Evolutionary conservation across 1,284 basidiomycete genomes (phyloP), one percentile per base, ranked within the genome.

Genomic region (Dichomitus squalens): DNA sequence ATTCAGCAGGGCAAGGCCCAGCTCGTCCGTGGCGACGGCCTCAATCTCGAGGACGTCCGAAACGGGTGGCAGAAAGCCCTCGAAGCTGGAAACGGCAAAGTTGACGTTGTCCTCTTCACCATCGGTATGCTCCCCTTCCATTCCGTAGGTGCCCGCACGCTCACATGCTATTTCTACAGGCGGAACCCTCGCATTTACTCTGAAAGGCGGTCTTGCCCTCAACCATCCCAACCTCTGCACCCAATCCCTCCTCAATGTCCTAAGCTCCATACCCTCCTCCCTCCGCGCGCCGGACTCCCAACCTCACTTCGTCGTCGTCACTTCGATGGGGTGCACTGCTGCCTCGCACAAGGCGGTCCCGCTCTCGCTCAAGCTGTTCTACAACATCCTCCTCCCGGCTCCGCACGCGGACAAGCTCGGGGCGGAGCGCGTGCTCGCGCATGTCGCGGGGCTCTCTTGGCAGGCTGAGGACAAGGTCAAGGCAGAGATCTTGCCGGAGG

Each of bases 331-430:
- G 7, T 52, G 86, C 35, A 82, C 80, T 0, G 73, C 68, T 7
- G 55, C 68, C 1, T 77, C 81, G 2, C 79, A 81, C 62, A 57
- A 66, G 0, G 66, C 71, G 8, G 73, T 88, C 1, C 87, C 87
- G 0, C 40, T 81, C 27, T 62, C 71, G 2, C 60, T 85, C 31
- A 82, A 79, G 59, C 76, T 75, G 0, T 0, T 88, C 0, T 86
- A 85, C 67, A 60, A 66, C 7, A 74, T 70, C 55, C 46, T 79
- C 39, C 72, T 86, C 35, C 38, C 64, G 2, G 57, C 38, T 0
- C 79, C 83, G 3, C 85, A 85, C 64, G 71, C 65, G 23, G 86
- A 88, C 71, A 89, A 88, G 67, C 55, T 80, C 40, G 84, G 80
- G 4, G 67, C 73, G 34, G 87, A 89, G 68, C 73, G 78, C 25